Percentiles rank a stretch among this genome's conserved stretches.
phyloP scores from a whole-genome alignment of 2,329 filamentous ascomycete genomes.

The Chalara sp. region DNA sequence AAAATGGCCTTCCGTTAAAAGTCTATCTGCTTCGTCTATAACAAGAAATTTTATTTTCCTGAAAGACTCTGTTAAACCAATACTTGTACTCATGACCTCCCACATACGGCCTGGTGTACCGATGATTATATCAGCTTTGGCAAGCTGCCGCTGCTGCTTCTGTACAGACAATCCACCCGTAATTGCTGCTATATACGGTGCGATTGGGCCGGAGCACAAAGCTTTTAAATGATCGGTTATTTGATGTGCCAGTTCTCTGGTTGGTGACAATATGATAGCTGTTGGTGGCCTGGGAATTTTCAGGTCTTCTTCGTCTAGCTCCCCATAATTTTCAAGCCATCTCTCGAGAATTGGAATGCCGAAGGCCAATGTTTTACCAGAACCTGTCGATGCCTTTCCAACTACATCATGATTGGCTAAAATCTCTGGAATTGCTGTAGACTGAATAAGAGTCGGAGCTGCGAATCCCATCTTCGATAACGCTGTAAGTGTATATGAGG shows the following conservation, averaged over 20 bases:
- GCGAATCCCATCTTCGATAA: conserved; percentile 74
- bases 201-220: conserved; percentile 55
- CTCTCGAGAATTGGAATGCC: conserved; percentile 86
- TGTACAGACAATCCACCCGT: conserved; percentile 91
- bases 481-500: conserved; percentile 62
- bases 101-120: conserved; percentile 88
- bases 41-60: conserved; percentile 75
- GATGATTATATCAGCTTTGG: conserved; percentile 84
- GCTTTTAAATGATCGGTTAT: conserved; percentile 74
- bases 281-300: conserved; percentile 45
- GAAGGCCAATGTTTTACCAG: conserved; percentile 93
- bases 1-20: conserved; percentile 90
- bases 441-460: conserved; percentile 77
- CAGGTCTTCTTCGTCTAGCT: conserved; percentile 32
- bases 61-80: conserved; percentile 62
- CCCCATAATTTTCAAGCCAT: conserved; percentile 53
- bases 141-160: conserved; percentile 83
- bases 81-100: conserved; percentile 80
- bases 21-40: conserved; percentile 86
- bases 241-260: conserved; percentile 89
- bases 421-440: conserved; percentile 72
- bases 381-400: conserved; percentile 93
- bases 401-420: conserved; percentile 82
- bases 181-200: conserved; percentile 74
- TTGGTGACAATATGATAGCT: conserved; percentile 82